phyloP scores from a whole-genome alignment of 2,329 filamentous ascomycete genomes.

The Diplodia intermedia region DNA sequence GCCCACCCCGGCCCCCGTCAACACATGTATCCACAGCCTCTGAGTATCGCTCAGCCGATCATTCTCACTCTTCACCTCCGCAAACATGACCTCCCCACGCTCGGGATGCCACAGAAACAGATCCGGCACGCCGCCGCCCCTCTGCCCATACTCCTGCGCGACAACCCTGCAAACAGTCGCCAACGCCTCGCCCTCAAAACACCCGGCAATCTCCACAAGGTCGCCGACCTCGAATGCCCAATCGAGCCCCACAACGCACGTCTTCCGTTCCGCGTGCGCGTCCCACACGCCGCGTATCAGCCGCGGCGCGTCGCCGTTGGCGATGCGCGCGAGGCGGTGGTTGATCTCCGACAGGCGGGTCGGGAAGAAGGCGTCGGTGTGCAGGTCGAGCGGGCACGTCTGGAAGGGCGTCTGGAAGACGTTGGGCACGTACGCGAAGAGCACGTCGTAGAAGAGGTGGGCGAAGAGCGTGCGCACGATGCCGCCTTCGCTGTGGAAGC shows the following conservation, averaged over 20 bases:
- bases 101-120: constrained; percentile 80
- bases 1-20: constrained; percentile 80
- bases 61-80: constrained; percentile 68
- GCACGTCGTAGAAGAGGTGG: constrained; percentile 92
- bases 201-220: constrained; percentile 76
- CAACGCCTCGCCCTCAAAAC: constrained; percentile 81
- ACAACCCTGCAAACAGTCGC: constrained; percentile 89
- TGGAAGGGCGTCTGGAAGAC: constrained; percentile 97
- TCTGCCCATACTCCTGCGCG: constrained; percentile 89
- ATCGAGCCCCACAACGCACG: constrained; percentile 88
- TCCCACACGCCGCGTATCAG: constrained; percentile 74
- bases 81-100: constrained; percentile 69
- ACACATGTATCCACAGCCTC: constrained; percentile 93
- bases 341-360: constrained; percentile 90
- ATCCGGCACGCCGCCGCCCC: constrained; percentile 90
- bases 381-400: constrained; percentile 88
- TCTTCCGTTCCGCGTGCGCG: constrained; percentile 71
- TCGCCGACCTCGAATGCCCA: constrained; percentile 87
- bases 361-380: constrained; percentile 91
- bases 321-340: constrained; percentile 81
- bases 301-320: constrained; percentile 74
- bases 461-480: constrained; percentile 82
- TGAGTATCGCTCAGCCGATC: constrained; percentile 96
- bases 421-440: constrained; percentile 93
- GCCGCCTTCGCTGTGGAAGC: constrained; percentile 90